Percentiles rank a stretch among this genome's conserved stretches.
Evolutionary conservation across 306 rosid species (phyloP).

Genomic region (Purshia tridentata): DNA sequence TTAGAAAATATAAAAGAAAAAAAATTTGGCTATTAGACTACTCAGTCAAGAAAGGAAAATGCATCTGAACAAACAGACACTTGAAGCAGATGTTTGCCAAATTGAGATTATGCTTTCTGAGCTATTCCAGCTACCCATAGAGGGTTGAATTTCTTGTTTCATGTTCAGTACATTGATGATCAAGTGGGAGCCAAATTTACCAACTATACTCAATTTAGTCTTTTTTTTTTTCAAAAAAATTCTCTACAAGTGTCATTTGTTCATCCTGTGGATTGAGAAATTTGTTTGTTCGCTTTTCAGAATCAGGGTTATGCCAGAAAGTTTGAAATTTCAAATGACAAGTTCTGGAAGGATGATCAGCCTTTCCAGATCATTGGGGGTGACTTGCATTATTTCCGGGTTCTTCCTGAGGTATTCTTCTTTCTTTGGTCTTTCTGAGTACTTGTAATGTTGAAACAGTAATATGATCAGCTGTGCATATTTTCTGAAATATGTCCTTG

Average conservation of each 20-base stretch:
- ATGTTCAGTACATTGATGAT: not conserved
- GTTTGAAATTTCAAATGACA: conserved; percentile 65
- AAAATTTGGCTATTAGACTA: not conserved
- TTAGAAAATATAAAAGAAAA: too few species aligned
- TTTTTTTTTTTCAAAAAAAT: not conserved
- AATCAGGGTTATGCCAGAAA: conserved; percentile 46
- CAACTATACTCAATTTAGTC: not conserved
- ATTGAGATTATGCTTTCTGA: not conserved
- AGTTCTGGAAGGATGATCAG: conserved; percentile 81
- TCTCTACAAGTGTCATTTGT: not conserved
- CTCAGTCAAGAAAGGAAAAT: not conserved
- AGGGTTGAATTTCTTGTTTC: not conserved
- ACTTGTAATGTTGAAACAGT: not conserved
- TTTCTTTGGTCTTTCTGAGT: not conserved
- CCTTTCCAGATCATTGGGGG: conserved; percentile 92
- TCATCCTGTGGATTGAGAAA: not conserved
- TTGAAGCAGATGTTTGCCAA: not conserved
- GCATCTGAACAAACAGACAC: not conserved
- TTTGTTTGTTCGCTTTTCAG: conserved; percentile 8
- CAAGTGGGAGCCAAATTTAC: not conserved
- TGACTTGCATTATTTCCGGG: conserved; percentile 87
- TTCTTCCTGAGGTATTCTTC: conserved; percentile 77
- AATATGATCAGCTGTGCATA: not conserved
- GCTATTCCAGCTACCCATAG: conserved; percentile 2
- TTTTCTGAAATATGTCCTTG: not conserved